Conservation (phyloP, 2,329 filamentous ascomycete genomes). For the Colletotrichum godetiae region DNA sequence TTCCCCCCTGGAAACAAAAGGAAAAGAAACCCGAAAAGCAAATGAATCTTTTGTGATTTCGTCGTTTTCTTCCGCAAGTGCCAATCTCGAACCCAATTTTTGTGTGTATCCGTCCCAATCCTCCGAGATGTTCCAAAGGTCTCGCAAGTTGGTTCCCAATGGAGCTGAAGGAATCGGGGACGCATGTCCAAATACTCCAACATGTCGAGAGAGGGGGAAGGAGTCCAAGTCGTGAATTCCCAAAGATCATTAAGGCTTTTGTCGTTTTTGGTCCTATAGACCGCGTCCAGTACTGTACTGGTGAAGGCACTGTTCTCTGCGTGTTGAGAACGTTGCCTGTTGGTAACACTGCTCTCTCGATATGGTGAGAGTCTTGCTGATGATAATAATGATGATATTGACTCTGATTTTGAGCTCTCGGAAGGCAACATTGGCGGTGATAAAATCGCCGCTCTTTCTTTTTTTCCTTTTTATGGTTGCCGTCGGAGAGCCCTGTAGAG, state of each 20-base stretch:
- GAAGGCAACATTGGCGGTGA: not conserved
- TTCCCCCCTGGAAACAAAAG: not conserved
- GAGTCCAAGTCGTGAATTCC: not conserved
- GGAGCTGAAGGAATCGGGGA: not conserved
- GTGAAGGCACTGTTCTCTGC: not conserved
- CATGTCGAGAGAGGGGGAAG: not conserved
- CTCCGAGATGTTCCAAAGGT: not conserved
- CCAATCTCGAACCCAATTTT: not conserved
- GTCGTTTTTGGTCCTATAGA: not conserved
- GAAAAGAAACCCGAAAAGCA: not conserved
- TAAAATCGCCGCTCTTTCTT: not conserved
- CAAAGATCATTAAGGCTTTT: not conserved
- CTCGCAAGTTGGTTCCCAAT: not conserved
- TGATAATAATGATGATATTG: not conserved
- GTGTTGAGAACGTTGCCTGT: not conserved
- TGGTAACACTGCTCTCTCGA: not conserved
- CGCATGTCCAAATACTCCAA: not conserved
- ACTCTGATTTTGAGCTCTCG: not conserved
- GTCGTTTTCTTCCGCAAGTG: not conserved
- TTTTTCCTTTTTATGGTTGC: not conserved
- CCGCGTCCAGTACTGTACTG: not conserved
- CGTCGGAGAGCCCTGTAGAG: not conserved
- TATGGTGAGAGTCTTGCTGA: not conserved
- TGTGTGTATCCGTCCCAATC: not conserved
- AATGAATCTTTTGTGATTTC: not conserved